Evolutionary conservation across 78 protist species (phyloP), one percentile per base, ranked within the genome.

Genomic region (Dictyostelium brefeldianum): DNA sequence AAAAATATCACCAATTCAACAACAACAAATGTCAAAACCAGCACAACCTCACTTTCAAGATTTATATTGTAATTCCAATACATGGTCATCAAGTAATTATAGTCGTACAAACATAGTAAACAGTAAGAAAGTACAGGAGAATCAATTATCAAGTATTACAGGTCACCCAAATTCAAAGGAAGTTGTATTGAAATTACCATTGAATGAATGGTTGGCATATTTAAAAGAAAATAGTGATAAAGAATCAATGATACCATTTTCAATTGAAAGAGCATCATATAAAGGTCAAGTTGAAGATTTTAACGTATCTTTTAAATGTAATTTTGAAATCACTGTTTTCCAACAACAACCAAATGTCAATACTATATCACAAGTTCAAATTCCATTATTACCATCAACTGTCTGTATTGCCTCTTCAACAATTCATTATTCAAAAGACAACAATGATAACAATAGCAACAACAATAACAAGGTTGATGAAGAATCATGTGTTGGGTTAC

Each of bases 311-410:
- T n/a, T 87, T 25, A 48, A 62, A 77, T 87, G 93, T 87, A 43
- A 18, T 47, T 87, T 77, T 29, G 84, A 87, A 62, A 87, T 87
- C 22, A 53, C 57, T 22, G 84, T 87, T 22, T 87, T 87, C 43
- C 31, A 50, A 22, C 18, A 8, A 10, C 20, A 51, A 50, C 79
- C 79, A 51, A n/a, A 18, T 12, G 43, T 4, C 0, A 53, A 14
- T 62, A 18, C 36, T 3, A 25, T 29, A 25, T 29, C 10, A 4
- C 75, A 67, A 67, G 50, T 67, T 67, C 75, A 67, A 67, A 67
- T 87, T n/a, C 83, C 93, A 47, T 77, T 87, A 41, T 25, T 87
- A 18, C 93, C 93, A 77, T 48, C 78, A 17, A 75, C 93, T 7
- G 56, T 87, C 6, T 67, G 83, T 22, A 47, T 87, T 17, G 65